Evolutionary conservation across 768 basidiomycete species (phyloP).

Genomic region (Atractiella rhizophila): DNA sequence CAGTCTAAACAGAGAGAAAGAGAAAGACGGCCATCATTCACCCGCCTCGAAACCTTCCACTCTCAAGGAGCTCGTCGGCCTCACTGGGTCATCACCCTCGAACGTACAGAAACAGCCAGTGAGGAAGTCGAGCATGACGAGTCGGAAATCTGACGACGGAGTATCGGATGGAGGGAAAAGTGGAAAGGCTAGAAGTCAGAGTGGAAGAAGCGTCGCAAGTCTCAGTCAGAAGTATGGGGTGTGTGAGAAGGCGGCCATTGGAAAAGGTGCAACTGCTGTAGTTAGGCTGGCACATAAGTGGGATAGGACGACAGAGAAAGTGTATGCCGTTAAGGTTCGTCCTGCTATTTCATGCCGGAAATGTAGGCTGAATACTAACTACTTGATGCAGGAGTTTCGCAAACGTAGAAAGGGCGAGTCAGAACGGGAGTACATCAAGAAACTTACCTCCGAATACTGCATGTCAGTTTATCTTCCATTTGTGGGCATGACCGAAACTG

Average conservation of each 20-base stretch:
- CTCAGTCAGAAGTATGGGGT: constrained; percentile 80
- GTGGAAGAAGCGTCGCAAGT: constrained; percentile 30
- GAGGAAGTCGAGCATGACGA: constrained; percentile 10
- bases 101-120: constrained; percentile 11
- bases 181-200: constrained; percentile 6
- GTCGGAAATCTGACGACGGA: constrained; percentile 9
- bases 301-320: constrained; percentile 68
- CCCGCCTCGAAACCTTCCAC: constrained; percentile 3
- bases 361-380: constrained; percentile 5
- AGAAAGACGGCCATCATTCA: too few relatives aligned
- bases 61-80: constrained; percentile 11
- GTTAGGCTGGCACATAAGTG: constrained; percentile 94
- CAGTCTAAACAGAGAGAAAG: too few relatives aligned
- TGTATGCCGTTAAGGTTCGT: constrained; percentile 87
- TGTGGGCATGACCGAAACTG: too few relatives aligned
- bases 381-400: constrained; percentile 54
- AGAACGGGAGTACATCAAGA: constrained; percentile 99
- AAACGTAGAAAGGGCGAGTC: constrained; percentile 94
- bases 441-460: constrained; percentile 95
- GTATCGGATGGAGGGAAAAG: constrained; percentile 4
- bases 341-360: background rate
- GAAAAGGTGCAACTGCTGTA: constrained; percentile 93
- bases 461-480: too few relatives aligned
- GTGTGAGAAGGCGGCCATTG: constrained; percentile 87
- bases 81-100: too few relatives aligned